Conservation (phyloP, 164 flowering plant genomes). For the Dillenia turbinata region DNA sequence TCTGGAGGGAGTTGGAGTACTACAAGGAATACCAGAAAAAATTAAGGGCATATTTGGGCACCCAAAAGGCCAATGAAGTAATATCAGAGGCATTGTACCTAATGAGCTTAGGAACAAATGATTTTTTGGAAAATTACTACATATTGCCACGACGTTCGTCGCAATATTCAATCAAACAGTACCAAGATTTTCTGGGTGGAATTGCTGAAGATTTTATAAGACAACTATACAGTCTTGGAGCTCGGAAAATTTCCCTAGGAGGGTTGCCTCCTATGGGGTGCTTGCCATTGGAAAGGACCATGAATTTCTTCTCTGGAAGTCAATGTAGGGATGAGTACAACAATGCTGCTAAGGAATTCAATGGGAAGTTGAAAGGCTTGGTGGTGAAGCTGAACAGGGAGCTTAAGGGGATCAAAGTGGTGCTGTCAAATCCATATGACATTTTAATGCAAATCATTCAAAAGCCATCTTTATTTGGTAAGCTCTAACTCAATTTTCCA, state of each 20-base stretch:
- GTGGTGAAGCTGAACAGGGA: constrained; percentile 20
- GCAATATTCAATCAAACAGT: constrained; percentile 27
- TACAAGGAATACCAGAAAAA: constrained; percentile 44
- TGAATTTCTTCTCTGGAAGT: constrained; percentile 16
- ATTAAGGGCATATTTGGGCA: constrained; percentile 30
- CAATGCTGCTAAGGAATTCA: constrained; percentile 35
- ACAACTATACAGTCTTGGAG: constrained; percentile 40
- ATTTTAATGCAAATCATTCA: constrained; percentile 24
- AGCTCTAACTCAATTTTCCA: constrained; percentile 11
- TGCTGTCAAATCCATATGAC: constrained; percentile 31
- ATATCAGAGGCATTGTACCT: constrained; percentile 30
- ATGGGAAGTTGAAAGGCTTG: constrained; percentile 27
- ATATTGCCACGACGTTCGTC: constrained; percentile 20
- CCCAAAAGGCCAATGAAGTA: constrained; percentile 13
- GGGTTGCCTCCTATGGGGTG: constrained; percentile 78
- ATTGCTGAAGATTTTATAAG: constrained; percentile 32
- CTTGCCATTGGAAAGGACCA: constrained; percentile 48
- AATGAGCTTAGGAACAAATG: constrained; percentile 56
- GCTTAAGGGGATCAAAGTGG: constrained; percentile 30
- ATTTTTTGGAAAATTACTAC: constrained; percentile 55
- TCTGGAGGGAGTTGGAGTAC: constrained; percentile 46
- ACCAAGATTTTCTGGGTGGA: constrained; percentile 32
- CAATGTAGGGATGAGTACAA: constrained; percentile 31
- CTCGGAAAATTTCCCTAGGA: constrained; percentile 37
- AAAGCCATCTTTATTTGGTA: constrained; percentile 36